Evolutionary conservation across 805 yeast genomes (phyloP).

Genomic region (Candida adriatica): DNA sequence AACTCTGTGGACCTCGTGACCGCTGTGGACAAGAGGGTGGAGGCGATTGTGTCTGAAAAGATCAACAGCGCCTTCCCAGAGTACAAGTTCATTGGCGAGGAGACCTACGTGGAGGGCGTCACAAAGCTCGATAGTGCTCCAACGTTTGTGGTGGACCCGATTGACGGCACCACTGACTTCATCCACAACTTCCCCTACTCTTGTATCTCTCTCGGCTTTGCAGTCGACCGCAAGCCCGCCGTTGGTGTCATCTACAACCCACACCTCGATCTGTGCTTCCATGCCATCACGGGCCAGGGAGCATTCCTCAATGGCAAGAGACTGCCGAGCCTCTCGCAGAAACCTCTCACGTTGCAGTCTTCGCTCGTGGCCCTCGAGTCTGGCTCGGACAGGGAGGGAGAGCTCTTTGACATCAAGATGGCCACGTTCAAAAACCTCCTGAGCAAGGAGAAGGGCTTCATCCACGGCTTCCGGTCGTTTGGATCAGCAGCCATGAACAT

Average conservation of each 20-base stretch:
- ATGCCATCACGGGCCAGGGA: constrained; percentile 50
- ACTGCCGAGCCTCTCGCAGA: constrained; percentile 23
- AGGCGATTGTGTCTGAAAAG: constrained; percentile 30
- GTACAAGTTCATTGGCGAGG: constrained; percentile 56
- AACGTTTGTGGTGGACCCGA: constrained; percentile 59
- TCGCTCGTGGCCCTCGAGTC: constrained; percentile 54
- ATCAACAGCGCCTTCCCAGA: constrained; percentile 38
- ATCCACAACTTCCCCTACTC: constrained; percentile 56
- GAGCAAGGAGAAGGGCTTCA: constrained; percentile 45
- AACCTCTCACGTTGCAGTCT: constrained; percentile 38
- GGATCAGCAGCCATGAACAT: constrained; percentile 64
- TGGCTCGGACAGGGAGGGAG: constrained; percentile 52
- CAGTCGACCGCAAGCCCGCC: constrained; percentile 38
- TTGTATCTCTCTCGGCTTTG: constrained; percentile 55
- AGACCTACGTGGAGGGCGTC: constrained; percentile 43
- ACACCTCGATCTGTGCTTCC: constrained; percentile 43
- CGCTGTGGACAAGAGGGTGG: constrained; percentile 52
- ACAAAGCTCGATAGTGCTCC: constrained; percentile 43
- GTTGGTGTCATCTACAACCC: constrained; percentile 69
- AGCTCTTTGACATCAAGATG: constrained; percentile 42
- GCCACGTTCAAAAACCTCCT: constrained; percentile 39
- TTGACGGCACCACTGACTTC: constrained; percentile 62
- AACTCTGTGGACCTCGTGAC: constrained; percentile 60
- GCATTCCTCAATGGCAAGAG: constrained; percentile 41
- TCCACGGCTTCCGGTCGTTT: constrained; percentile 54